Base-by-base conservation (phyloP, 192 early-diverging fungal species). In the Mortierella claussenii region DNA sequence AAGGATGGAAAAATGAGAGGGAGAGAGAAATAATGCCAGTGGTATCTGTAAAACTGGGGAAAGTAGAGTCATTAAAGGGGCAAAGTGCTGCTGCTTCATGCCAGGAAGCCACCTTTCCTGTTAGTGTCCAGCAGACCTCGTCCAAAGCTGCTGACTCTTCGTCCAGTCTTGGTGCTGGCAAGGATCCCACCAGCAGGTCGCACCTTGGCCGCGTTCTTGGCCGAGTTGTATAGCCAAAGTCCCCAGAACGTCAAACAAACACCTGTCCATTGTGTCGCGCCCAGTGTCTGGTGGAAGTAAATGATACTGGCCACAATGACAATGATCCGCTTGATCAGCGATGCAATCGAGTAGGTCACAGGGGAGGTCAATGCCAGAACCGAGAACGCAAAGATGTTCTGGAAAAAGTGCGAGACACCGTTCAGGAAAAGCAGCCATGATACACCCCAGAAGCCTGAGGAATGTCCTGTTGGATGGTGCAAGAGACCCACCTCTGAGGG, bases 251-350 rank as follows among this genome's bases (percentile, higher is more conserved):
- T 95, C 66, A 95, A 52, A 13, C 79, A 55, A 21, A 97, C 92
- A 26, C 95, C 95, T 45, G 88, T 53, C 32, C 82, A 86, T 78
- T 97, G 94, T 2, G 89, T 63, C 0, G 70, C 37, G 15, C 83
- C 82, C 1, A 95, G 87, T 17, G 86, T 79, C 65, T 97, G 92
- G 45, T 89, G 88, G 79, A 94, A 94, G 81, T 92, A 97, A 12
- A 94, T 53, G 46, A 97, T 94, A 49, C 86, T 84, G 28, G 91
- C 89, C 24, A 89, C 86, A 79, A 97, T 96, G 27, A 97, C 94
- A 69, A 94, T 87, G 49, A 97, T 94, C n/a, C 95, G 88, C 79
- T 97, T 97, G 55, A 94, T 80, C 56, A 97, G 83, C 3, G 90
- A 91, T 8, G 91, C 89, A 49, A 97, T 93, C 17, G 90, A 91